Conservation (phyloP, 106 monocot species). For the Ottelia alismoides region DNA sequence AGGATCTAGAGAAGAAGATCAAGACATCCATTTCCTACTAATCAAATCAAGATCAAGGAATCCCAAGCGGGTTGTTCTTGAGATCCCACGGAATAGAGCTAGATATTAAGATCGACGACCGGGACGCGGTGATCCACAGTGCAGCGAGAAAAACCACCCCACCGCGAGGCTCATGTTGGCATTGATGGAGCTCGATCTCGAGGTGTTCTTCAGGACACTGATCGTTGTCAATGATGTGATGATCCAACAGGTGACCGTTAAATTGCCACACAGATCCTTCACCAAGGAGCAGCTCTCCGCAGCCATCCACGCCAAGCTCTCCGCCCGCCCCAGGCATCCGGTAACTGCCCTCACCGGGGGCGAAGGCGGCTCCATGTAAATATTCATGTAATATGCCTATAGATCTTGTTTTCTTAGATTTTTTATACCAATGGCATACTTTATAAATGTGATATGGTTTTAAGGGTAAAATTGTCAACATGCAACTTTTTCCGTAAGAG, state of each 20-base stretch:
- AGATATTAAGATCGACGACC: slow-evolving; percentile 50
- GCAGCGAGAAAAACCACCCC: slow-evolving; percentile 43
- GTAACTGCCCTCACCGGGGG: no score
- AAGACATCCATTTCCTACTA: neutral
- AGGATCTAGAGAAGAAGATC: slow-evolving; percentile 28
- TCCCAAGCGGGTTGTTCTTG: neutral
- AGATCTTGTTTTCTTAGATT: no score
- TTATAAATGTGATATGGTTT: no score
- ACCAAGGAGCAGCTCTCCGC: slow-evolving; percentile 51
- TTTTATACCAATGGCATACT: no score
- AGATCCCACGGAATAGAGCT: no score
- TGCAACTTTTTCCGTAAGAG: no score
- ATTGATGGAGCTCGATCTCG: slow-evolving; percentile 42
- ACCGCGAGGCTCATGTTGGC: slow-evolving; percentile 48
- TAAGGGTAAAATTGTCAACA: no score
- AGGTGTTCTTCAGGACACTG: slow-evolving; percentile 48
- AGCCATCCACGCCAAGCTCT: slow-evolving; percentile 23
- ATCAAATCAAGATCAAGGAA: no score
- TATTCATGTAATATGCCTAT: no score
- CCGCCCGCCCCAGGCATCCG: no score
- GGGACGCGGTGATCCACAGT: slow-evolving; percentile 59
- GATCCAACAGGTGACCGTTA: no score
- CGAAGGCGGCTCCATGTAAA: no score
- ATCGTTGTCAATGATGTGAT: slow-evolving; percentile 59
- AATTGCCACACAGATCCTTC: slow-evolving; percentile 21